A percentile compares a stretch with the other conserved stretches of the same genome.
phyloP scores from a whole-genome alignment of 352 stramenopile species.

The Albugo candida region DNA sequence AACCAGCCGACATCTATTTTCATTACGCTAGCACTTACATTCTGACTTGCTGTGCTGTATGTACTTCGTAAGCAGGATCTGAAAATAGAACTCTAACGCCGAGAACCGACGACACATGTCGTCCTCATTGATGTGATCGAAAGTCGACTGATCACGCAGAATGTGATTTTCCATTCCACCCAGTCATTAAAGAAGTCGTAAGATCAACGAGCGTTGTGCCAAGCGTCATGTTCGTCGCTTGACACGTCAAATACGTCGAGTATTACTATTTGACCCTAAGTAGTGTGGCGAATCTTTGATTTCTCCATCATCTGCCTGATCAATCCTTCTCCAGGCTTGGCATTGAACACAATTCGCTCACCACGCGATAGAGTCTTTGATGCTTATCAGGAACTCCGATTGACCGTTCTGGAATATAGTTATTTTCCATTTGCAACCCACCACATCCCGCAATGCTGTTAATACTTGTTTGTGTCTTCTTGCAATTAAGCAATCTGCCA shows the following conservation, averaged over 20 bases:
- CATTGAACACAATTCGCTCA: slow-evolving; percentile 51
- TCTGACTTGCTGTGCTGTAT: slow-evolving; percentile 98
- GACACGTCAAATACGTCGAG: slow-evolving; percentile 77
- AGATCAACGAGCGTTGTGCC: slow-evolving; percentile 72
- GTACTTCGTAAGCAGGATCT: slow-evolving; percentile 84
- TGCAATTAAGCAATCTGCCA: slow-evolving; percentile 65
- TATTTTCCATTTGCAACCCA: slow-evolving; percentile 74
- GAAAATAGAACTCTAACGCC: slow-evolving; percentile 94
- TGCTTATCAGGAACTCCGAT: slow-evolving; percentile 78
- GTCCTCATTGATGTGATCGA: slow-evolving; percentile 79
- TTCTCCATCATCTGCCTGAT: slow-evolving; percentile 22
- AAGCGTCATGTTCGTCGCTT: slow-evolving; percentile 52
- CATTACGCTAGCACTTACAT: slow-evolving; percentile 96
- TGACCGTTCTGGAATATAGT: slow-evolving; percentile 70
- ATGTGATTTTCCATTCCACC: slow-evolving; percentile 84
- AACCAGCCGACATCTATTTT: slow-evolving; percentile 91
- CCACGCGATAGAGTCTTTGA: slow-evolving; percentile 75
- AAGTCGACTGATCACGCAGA: slow-evolving; percentile 72
- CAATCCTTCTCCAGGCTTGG: slow-evolving; percentile 13
- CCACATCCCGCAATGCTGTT: slow-evolving; percentile 62
- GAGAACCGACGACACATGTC: slow-evolving; percentile 95
- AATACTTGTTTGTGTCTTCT: slow-evolving; percentile 70
- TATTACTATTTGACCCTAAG: slow-evolving; percentile 64
- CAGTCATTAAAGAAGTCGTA: slow-evolving; percentile 84
- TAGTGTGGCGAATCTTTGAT: slow-evolving; percentile 73